phyloP scores from a whole-genome alignment of 441 rosid species.

The Eruca vesicaria region DNA sequence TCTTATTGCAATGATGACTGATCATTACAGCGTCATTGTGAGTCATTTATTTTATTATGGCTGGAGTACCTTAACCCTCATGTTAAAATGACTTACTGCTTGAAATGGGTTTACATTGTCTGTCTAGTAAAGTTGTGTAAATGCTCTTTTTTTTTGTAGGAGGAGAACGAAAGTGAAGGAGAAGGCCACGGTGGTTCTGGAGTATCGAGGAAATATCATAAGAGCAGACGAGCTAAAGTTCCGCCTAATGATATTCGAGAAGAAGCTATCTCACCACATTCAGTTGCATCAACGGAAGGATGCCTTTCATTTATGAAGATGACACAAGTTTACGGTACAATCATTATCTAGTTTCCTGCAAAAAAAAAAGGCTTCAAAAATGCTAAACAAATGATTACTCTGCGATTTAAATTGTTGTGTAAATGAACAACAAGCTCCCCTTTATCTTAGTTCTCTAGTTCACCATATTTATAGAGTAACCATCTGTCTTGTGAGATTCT shows the following conservation, averaged over 20 bases:
- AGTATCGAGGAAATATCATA: slow-evolving; percentile 46
- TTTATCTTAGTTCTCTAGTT: slow-evolving; percentile 13
- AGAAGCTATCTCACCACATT: slow-evolving; percentile 41
- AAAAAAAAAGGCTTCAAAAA: not conserved
- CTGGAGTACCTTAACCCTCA: not conserved
- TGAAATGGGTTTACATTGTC: not conserved
- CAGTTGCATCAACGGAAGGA: slow-evolving; percentile 55
- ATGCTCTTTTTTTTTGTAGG: slow-evolving; percentile 43
- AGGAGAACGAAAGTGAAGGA: slow-evolving; percentile 69
- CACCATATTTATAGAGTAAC: not conserved
- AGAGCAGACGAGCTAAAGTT: slow-evolving; percentile 59
- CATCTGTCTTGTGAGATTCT: slow-evolving; percentile 9
- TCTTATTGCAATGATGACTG: slow-evolving; percentile 97
- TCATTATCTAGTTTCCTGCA: slow-evolving; percentile 10
- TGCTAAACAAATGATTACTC: slow-evolving; percentile 2
- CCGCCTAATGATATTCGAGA: slow-evolving; percentile 45
- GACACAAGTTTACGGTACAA: slow-evolving; percentile 60
- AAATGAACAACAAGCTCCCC: not conserved
- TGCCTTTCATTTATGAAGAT: slow-evolving; percentile 74
- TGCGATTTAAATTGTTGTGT: slow-evolving; percentile 5
- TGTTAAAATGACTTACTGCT: not conserved
- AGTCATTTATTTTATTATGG: slow-evolving; percentile 23
- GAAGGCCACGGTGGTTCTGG: slow-evolving; percentile 59
- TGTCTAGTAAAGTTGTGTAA: not conserved
- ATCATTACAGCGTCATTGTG: slow-evolving; percentile 87